Percentiles rank a stretch among this genome's conserved stretches.
Evolutionary conservation across 2,329 filamentous ascomycete species (phyloP).

Genomic region (Penicillium polonicum): DNA sequence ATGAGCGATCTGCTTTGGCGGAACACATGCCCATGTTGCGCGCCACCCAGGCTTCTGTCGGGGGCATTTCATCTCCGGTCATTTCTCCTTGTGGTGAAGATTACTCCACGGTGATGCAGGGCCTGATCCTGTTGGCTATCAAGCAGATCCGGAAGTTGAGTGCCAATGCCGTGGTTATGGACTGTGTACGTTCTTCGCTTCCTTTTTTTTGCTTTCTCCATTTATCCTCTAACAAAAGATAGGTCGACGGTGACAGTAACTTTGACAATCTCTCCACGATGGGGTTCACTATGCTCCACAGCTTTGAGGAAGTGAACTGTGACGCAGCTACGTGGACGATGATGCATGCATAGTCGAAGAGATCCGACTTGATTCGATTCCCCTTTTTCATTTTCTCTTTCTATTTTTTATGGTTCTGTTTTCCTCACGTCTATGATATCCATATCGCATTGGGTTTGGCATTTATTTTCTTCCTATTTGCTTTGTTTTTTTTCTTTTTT

Average conservation of each 20-base stretch:
- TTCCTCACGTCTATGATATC: slow-evolving; percentile 24
- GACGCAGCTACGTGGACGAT: slow-evolving; percentile 63
- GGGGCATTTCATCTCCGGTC: slow-evolving; percentile 77
- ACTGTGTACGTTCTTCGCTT: slow-evolving; percentile 70
- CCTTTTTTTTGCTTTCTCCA: background rate
- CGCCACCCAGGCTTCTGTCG: slow-evolving; percentile 57
- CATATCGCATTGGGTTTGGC: slow-evolving; percentile 19
- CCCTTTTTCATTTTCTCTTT: slow-evolving; percentile 3
- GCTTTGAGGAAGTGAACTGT: slow-evolving; percentile 76
- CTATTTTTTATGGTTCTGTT: slow-evolving; percentile 1
- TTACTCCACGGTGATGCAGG: slow-evolving; percentile 72
- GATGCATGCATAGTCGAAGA: slow-evolving; percentile 45
- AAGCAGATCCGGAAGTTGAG: slow-evolving; percentile 79
- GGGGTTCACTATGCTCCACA: slow-evolving; percentile 76
- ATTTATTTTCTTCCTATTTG: background rate
- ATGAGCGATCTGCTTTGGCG: slow-evolving; percentile 65
- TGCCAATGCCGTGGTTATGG: slow-evolving; percentile 69
- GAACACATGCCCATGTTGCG: slow-evolving; percentile 69
- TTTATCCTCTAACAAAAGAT: slow-evolving; percentile 22
- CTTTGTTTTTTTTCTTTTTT: background rate
- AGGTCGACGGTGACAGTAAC: slow-evolving; percentile 71
- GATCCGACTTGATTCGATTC: background rate
- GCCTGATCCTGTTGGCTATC: slow-evolving; percentile 75
- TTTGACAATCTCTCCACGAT: slow-evolving; percentile 72
- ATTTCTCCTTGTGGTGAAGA: slow-evolving; percentile 67